Conservation (phyloP, 768 basidiomycete species). For the Mrakia hoshinonis region DNA sequence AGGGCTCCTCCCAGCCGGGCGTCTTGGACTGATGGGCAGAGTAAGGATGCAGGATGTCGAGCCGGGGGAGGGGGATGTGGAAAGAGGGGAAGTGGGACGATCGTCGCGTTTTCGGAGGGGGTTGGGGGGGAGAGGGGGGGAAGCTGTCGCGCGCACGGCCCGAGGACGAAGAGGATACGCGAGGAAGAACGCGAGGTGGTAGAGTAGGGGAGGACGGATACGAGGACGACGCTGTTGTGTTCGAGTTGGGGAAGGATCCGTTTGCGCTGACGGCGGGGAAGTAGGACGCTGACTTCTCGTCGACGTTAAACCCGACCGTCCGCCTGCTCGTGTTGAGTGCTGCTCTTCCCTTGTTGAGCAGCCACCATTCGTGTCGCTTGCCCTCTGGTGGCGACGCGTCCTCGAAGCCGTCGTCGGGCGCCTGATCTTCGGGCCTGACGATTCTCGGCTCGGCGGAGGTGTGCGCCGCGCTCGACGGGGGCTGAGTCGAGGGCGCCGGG, state of each 20-base stretch:
- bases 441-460: conserved; percentile 13
- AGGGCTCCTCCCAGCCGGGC: conserved; percentile 26
- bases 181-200: not conserved
- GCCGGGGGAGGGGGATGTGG: not conserved
- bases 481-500: not conserved
- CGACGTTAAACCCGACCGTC: not conserved
- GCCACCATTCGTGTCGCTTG: conserved; percentile 8
- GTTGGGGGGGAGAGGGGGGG: not conserved
- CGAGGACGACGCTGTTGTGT: not conserved
- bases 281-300: not conserved
- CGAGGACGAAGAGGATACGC: not conserved
- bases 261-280: not conserved
- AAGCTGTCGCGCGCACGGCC: not conserved
- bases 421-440: not conserved
- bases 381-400: not conserved
- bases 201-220: not conserved
- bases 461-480: not conserved
- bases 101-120: not conserved
- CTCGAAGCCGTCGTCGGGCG: not conserved
- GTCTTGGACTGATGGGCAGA: conserved; percentile 26
- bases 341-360: not conserved
- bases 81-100: conserved; percentile 5
- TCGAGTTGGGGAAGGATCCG: not conserved
- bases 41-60: conserved; percentile 1
- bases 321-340: not conserved